Evolutionary conservation across 2,329 filamentous ascomycete species (phyloP).

Genomic region (Graphilbum ipis-grandicollis): DNA sequence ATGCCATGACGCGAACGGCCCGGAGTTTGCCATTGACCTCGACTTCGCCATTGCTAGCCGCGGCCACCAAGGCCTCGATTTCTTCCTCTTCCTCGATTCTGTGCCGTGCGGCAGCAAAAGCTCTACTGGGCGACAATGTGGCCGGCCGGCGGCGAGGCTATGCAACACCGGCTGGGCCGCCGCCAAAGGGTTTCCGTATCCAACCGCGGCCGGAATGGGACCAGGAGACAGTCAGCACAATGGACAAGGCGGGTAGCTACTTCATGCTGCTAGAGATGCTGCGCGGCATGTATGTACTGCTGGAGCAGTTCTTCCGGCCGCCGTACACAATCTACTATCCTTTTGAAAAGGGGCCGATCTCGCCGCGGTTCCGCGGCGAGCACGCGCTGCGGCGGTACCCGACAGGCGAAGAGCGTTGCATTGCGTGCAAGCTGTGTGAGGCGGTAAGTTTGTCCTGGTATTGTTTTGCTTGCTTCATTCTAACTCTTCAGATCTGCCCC

Average conservation of each 20-base stretch:
- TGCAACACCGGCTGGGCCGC: slow-evolving; percentile 59
- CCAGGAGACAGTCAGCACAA: slow-evolving; percentile 54
- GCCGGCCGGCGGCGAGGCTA: slow-evolving; percentile 20
- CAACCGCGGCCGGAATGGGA: slow-evolving; percentile 62
- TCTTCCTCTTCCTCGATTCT: neutral
- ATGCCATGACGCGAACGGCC: neutral
- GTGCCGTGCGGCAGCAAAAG: too few relatives aligned
- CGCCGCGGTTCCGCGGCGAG: slow-evolving; percentile 92
- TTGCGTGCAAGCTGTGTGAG: slow-evolving; percentile 99
- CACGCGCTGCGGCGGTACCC: slow-evolving; percentile 93
- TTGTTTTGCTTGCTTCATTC: neutral
- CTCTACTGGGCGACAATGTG: too few relatives aligned
- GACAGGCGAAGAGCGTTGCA: slow-evolving; percentile 95
- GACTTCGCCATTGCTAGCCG: neutral
- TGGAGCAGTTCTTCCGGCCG: slow-evolving; percentile 97
- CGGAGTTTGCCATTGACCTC: slow-evolving; percentile 1
- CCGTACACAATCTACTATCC: slow-evolving; percentile 99
- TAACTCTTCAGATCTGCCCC: slow-evolving; percentile 72
- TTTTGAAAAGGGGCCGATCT: slow-evolving; percentile 97
- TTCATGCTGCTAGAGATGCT: slow-evolving; percentile 94
- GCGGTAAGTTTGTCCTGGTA: slow-evolving; percentile 30
- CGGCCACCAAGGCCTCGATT: slow-evolving; percentile 1
- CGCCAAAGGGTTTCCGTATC: slow-evolving; percentile 66
- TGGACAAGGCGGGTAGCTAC: slow-evolving; percentile 80
- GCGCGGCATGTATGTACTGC: slow-evolving; percentile 90